Evolutionary conservation across 1,139 yeast species (phyloP).

Genomic region (Nakaseomyces delphensis): DNA sequence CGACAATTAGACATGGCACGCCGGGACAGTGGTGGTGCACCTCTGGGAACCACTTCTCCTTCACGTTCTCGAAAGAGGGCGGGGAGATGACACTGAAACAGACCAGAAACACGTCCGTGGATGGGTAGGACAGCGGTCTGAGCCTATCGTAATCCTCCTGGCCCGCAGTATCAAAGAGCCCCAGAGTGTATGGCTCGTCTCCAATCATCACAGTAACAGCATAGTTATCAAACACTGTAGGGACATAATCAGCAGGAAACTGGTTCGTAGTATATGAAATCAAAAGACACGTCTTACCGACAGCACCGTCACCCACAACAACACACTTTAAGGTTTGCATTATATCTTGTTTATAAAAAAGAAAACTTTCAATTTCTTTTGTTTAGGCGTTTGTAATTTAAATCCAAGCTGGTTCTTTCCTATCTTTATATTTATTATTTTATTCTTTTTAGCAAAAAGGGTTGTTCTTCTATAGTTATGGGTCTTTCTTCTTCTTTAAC

Average conservation of each 20-base stretch:
- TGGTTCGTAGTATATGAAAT: slow-evolving; percentile 81
- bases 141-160: slow-evolving; percentile 96
- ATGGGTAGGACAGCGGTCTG: slow-evolving; percentile 91
- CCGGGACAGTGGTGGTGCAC: slow-evolving; percentile 97
- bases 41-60: slow-evolving; percentile 96
- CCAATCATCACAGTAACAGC: slow-evolving; percentile 97
- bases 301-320: slow-evolving; percentile 97
- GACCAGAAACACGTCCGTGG: slow-evolving; percentile 87
- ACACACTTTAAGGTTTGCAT: slow-evolving; percentile 91
- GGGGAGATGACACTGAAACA: slow-evolving; percentile 93
- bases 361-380: background rate
- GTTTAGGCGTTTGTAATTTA: background rate
- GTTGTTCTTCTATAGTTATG: too few species aligned
- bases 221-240: slow-evolving; percentile 87
- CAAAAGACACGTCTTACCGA: slow-evolving; percentile 81
- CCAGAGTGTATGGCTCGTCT: slow-evolving; percentile 92
- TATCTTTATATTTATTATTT: too few species aligned
- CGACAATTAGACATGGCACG: slow-evolving; percentile 89
- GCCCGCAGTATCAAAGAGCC: slow-evolving; percentile 94
- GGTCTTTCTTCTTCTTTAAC: too few species aligned
- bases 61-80: slow-evolving; percentile 90
- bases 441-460: too few species aligned
- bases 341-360: too few species aligned
- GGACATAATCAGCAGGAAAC: slow-evolving; percentile 80
- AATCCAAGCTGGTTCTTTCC: too few species aligned